phyloP scores from a whole-genome alignment of 1,284 basidiomycete species.

The Anthracocystis panici-leucophaei region DNA sequence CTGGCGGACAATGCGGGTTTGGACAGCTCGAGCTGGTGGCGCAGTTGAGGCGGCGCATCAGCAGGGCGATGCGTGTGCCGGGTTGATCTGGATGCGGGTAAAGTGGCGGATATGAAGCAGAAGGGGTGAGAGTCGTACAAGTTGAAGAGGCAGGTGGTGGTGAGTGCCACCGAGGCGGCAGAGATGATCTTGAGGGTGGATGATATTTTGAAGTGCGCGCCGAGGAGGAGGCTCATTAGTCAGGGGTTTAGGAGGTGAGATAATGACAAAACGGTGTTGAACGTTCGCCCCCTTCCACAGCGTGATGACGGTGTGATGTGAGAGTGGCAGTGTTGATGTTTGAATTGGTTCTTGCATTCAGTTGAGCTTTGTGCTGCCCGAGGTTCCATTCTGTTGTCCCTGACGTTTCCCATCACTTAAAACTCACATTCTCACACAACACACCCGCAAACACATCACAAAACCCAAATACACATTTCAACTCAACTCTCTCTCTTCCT shows the following conservation, averaged over 20 bases:
- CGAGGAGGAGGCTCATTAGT: conserved; percentile 73
- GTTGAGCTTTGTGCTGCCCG: no score
- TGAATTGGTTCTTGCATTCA: no score
- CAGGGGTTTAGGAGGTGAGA: no score
- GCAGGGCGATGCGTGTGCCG: conserved; percentile 85
- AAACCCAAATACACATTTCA: no score
- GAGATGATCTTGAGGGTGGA: conserved; percentile 97
- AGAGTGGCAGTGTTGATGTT: no score
- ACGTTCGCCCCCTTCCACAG: no score
- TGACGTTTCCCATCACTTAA: no score
- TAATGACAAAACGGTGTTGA: no score
- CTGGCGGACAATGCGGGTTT: conserved; percentile 97
- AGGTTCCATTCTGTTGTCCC: no score
- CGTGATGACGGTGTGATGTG: background rate
- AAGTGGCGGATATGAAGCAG: conserved; percentile 86
- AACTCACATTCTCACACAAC: no score
- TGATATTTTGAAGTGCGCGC: conserved; percentile 74
- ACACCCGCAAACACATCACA: no score
- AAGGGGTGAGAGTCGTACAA: conserved; percentile 97
- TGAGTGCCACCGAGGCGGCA: conserved; percentile 93
- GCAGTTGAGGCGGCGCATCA: conserved; percentile 92
- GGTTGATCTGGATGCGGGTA: conserved; percentile 88
- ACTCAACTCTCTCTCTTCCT: background rate
- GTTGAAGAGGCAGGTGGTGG: conserved; percentile 92
- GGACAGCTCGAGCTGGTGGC: conserved; percentile 95